phyloP scores from a whole-genome alignment of 2,329 filamentous ascomycete genomes.

The Purpureocillium takamizusanense region DNA sequence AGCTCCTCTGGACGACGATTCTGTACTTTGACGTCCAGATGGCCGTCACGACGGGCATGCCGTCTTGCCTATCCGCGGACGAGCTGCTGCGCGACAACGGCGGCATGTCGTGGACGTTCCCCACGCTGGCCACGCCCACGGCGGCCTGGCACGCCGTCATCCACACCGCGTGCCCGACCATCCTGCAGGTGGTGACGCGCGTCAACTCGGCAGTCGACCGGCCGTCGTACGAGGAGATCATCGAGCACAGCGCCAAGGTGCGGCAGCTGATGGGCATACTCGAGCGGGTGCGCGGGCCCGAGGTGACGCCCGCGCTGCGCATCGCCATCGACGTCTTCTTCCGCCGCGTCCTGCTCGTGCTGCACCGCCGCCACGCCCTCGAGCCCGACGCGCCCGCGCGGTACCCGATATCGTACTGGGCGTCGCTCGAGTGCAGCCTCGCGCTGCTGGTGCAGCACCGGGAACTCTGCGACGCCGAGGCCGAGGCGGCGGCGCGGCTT shows the following conservation, averaged over 20 bases:
- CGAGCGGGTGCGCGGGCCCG: background rate
- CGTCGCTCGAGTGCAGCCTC: constrained; percentile 8
- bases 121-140: background rate
- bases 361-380: constrained; percentile 6
- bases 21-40: constrained; percentile 7
- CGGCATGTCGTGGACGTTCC: background rate
- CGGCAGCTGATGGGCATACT: constrained; percentile 4
- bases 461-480: constrained; percentile 2
- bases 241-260: constrained; percentile 7
- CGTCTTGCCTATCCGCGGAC: constrained; percentile 3
- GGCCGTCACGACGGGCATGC: constrained; percentile 4
- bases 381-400: constrained; percentile 2
- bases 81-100: background rate
- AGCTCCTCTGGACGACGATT: constrained; percentile 4
- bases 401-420: constrained; percentile 7
- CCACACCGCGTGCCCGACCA: constrained; percentile 2
- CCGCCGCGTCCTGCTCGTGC: constrained; percentile 5
- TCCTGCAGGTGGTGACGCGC: constrained; percentile 2
- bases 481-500: no score
- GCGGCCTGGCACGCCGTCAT: constrained; percentile 1
- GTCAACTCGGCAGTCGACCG: constrained; percentile 3
- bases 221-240: constrained; percentile 5
- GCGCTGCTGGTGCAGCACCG: constrained; percentile 7
- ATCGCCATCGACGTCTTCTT: constrained; percentile 7
- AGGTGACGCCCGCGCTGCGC: background rate